These are phyloP conservation scores for Alopecurus myosuroides DNA, from an alignment of 176 grass and related monocot genomes.

Conservation along the genomic window DNA sequence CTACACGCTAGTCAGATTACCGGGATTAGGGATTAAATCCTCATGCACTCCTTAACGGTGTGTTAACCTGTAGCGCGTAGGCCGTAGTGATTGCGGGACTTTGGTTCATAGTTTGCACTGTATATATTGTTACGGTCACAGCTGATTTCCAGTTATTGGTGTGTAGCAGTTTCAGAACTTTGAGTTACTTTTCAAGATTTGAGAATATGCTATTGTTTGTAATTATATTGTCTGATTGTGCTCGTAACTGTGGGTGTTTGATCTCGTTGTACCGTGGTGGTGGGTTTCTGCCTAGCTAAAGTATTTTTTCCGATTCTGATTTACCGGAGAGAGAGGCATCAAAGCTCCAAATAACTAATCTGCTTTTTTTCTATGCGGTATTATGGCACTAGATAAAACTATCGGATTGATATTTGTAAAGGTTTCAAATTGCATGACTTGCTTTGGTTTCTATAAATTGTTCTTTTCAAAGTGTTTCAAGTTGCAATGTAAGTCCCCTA, in stretches of 20 bases:
- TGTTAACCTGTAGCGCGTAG: not conserved
- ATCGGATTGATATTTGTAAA: not conserved
- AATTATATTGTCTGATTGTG: not conserved
- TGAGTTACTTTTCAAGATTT: not conserved
- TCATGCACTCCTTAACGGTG: constrained; percentile 13
- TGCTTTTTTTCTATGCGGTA: not conserved
- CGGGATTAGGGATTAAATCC: not conserved
- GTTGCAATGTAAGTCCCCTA: not conserved
- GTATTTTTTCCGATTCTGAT: not conserved
- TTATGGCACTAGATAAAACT: not conserved
- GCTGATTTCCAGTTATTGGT: not conserved
- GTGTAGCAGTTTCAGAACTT: not conserved
- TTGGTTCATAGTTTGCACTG: not conserved
- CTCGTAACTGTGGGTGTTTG: not conserved
- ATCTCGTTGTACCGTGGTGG: not conserved
- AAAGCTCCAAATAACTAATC: not conserved
- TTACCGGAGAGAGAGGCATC: not conserved
- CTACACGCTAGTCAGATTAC: not conserved
- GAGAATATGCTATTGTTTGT: not conserved
- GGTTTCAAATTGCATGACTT: not conserved
- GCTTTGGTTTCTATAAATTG: not conserved
- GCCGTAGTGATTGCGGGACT: not conserved
- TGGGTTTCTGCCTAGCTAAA: not conserved
- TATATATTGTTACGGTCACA: not conserved
- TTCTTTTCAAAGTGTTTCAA: not conserved